These are phyloP conservation scores for Lachancea mirantina DNA, from an alignment of 805 yeast species.

Conservation along the genomic window DNA sequence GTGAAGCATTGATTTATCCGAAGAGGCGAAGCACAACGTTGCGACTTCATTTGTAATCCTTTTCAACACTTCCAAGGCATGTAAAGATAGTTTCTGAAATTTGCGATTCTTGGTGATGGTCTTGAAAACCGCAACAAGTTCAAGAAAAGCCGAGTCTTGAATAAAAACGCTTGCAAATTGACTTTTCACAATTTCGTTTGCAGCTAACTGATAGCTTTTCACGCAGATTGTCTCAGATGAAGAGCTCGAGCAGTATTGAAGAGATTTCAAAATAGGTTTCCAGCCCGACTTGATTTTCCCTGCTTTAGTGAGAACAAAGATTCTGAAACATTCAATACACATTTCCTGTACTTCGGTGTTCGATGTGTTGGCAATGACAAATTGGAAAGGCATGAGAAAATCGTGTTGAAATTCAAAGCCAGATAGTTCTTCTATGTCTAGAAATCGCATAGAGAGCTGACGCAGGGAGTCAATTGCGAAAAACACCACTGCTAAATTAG, in stretches of 20 bases:
- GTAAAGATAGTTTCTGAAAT: constrained; percentile 74
- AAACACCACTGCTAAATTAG: constrained; percentile 67
- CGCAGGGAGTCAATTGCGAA: constrained; percentile 93
- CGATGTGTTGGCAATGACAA: constrained; percentile 60
- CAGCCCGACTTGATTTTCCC: constrained; percentile 83
- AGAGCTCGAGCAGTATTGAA: constrained; percentile 61
- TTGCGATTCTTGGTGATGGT: constrained; percentile 77
- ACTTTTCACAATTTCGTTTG: constrained; percentile 50
- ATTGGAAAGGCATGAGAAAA: constrained; percentile 84
- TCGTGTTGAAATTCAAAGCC: constrained; percentile 95
- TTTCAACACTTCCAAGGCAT: constrained; percentile 68
- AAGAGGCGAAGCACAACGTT: constrained; percentile 31
- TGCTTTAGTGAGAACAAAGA: constrained; percentile 74
- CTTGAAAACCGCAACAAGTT: constrained; percentile 67
- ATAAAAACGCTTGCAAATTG: constrained; percentile 55
- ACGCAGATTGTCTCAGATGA: constrained; percentile 51
- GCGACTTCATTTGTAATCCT: constrained; percentile 56
- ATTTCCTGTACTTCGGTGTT: constrained; percentile 71
- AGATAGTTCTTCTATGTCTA: constrained; percentile 87
- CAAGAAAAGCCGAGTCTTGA: constrained; percentile 58
- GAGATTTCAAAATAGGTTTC: constrained; percentile 77
- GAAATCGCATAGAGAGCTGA: constrained; percentile 85
- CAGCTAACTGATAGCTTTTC: constrained; percentile 55
- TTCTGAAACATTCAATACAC: constrained; percentile 83
- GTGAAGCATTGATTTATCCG: constrained; percentile 19